These are phyloP conservation scores for Phytophthora fragariaefolia DNA, from an alignment of 352 stramenopile species.

Conservation along the genomic window DNA sequence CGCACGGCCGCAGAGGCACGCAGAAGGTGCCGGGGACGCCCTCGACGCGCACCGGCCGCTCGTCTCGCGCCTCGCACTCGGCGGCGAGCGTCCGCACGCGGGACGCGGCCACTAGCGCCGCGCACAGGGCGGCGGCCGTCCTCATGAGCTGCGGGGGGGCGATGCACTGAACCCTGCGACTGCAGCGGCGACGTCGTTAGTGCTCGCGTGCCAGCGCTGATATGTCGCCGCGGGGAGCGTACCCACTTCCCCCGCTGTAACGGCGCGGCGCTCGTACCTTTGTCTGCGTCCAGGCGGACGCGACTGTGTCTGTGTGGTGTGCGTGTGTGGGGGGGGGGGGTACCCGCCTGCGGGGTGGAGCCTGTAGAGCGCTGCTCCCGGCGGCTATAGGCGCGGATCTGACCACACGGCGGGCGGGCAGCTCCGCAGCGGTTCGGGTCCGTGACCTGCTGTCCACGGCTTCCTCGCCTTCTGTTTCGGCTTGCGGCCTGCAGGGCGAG, in stretches of 20 bases:
- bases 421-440: background rate
- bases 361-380: background rate
- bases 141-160: slow-evolving; percentile 34
- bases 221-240: background rate
- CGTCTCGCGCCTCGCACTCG: slow-evolving; percentile 10
- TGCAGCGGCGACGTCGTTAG: background rate
- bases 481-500: background rate
- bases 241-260: slow-evolving; percentile 1
- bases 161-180: background rate
- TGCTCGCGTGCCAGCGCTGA: background rate
- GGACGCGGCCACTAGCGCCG: slow-evolving; percentile 11
- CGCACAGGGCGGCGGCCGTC: slow-evolving; percentile 23
- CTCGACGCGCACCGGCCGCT: slow-evolving; percentile 39
- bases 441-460: background rate
- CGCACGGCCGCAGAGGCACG: slow-evolving; percentile 40
- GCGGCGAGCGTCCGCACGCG: slow-evolving; percentile 20
- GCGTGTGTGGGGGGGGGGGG: background rate
- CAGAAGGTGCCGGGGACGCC: slow-evolving; percentile 50
- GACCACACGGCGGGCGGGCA: slow-evolving; percentile 17
- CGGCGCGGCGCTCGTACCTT: background rate
- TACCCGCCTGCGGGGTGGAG: slow-evolving; percentile 1
- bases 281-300: background rate
- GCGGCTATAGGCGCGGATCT: slow-evolving; percentile 1
- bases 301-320: background rate
- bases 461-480: background rate